A percentile compares a stretch with the other conserved stretches of the same genome.
Conservation (phyloP, 1,284 basidiomycete species). For the Apiotrichum siamense region DNA sequence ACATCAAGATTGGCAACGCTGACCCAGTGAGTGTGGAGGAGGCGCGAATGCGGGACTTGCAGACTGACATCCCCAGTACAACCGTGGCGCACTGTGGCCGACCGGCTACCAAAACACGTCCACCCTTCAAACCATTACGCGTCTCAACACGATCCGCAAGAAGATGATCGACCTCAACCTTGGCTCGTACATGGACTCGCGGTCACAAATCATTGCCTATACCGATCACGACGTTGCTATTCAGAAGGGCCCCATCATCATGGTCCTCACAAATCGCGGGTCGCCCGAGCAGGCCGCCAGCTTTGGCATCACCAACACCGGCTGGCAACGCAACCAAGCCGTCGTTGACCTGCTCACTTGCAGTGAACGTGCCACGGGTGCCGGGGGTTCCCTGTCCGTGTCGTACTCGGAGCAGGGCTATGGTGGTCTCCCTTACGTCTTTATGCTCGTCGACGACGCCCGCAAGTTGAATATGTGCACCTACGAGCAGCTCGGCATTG, state of each 20-base stretch:
- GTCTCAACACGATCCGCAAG: constrained; percentile 66
- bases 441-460: constrained; percentile 9
- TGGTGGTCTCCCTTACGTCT: constrained; percentile 44
- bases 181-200: constrained; percentile 54
- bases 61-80: constrained; percentile 44
- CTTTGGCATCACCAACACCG: constrained; percentile 34
- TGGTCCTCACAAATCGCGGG: constrained; percentile 61
- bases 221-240: constrained; percentile 60
- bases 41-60: background rate
- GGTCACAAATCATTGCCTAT: constrained; percentile 56
- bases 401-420: constrained; percentile 36
- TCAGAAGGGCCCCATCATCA: constrained; percentile 64
- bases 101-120: constrained; percentile 52
- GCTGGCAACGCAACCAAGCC: constrained; percentile 34
- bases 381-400: constrained; percentile 37
- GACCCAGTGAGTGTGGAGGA: constrained; percentile 50
- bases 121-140: constrained; percentile 58
- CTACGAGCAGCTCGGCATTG: constrained; percentile 9
- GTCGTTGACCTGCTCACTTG: constrained; percentile 45
- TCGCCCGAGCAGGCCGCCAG: constrained; percentile 28
- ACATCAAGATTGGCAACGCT: constrained; percentile 52
- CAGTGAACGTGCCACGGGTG: constrained; percentile 31
- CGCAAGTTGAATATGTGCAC: constrained; percentile 7
- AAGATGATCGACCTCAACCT: constrained; percentile 55
- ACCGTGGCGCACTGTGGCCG: constrained; percentile 71